phyloP scores from a whole-genome alignment of 164 flowering plant species.

The Amborella trichopoda region DNA sequence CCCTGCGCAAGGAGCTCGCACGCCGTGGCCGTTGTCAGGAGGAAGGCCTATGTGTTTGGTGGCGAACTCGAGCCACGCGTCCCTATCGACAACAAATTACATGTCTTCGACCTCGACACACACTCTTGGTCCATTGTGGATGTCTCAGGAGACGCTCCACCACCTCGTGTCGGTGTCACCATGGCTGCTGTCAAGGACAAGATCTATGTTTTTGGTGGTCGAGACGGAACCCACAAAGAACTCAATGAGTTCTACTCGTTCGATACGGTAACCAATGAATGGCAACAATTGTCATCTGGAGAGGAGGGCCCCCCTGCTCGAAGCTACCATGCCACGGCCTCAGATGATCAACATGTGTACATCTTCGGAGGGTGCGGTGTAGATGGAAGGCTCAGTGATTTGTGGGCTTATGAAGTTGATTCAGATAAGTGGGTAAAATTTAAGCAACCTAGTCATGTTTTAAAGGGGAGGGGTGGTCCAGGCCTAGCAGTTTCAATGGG shows the following conservation, averaged over 20 bases:
- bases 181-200: conserved; percentile 56
- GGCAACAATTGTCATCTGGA: conserved; percentile 55
- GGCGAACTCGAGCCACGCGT: conserved; percentile 81
- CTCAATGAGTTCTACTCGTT: conserved; percentile 83
- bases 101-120: conserved; percentile 53
- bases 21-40: conserved; percentile 57
- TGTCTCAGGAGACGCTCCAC: conserved; percentile 71
- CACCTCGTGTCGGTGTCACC: conserved; percentile 86
- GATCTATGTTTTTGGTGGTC: conserved; percentile 84
- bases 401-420: conserved; percentile 55
- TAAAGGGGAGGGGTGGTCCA: conserved; percentile 76
- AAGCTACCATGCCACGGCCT: conserved; percentile 71
- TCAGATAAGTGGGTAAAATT: conserved; percentile 38
- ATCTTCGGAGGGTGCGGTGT: conserved; percentile 88
- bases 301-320: conserved; percentile 50
- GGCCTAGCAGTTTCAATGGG: conserved; percentile 51
- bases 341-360: conserved; percentile 55
- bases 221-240: conserved; percentile 60
- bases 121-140: conserved; percentile 58
- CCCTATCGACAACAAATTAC: conserved; percentile 74
- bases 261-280: conserved; percentile 45
- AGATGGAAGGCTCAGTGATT: conserved; percentile 61
- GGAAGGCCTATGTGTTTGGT: conserved; percentile 77
- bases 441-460: conserved; percentile 43
- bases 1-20: conserved; percentile 97